These are phyloP conservation scores for Pseudohyphozyma bogoriensis DNA, from an alignment of 768 basidiomycete species.

Conservation along the genomic window DNA sequence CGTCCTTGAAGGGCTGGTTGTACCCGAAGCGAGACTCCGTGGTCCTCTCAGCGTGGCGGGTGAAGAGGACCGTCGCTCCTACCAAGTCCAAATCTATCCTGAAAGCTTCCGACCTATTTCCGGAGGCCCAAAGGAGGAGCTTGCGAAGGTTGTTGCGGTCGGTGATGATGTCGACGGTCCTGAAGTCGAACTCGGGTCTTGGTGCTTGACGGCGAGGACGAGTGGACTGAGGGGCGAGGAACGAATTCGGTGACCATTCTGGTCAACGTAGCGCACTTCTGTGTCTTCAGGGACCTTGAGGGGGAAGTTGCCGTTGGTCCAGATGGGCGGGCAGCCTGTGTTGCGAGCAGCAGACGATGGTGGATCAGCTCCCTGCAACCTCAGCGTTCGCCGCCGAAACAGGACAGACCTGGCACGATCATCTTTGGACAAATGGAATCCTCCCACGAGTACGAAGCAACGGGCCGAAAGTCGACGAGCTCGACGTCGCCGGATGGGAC, in stretches of 20 bases:
- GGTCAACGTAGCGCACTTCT: neutral
- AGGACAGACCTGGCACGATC: no score
- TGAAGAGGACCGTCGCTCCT: neutral
- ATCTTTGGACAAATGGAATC: no score
- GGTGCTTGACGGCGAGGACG: neutral
- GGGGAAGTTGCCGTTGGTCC: neutral
- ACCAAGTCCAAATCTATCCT: neutral
- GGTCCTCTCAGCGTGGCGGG: neutral
- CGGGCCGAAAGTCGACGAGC: no score
- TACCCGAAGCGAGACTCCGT: neutral
- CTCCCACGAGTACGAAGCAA: no score
- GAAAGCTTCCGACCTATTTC: neutral
- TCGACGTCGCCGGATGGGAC: no score
- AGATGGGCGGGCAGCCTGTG: slow-evolving; percentile 4
- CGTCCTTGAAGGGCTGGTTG: neutral
- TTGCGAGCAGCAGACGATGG: no score
- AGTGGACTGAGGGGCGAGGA: neutral
- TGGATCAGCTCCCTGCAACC: no score
- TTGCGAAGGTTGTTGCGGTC: neutral
- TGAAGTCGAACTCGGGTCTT: neutral
- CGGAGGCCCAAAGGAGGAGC: neutral
- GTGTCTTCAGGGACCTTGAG: neutral
- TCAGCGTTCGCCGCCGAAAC: no score
- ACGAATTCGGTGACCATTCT: neutral
- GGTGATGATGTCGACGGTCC: neutral